Evolutionary conservation across 2,329 filamentous ascomycete genomes (phyloP).

Genomic region (Graphilbum fragrans): DNA sequence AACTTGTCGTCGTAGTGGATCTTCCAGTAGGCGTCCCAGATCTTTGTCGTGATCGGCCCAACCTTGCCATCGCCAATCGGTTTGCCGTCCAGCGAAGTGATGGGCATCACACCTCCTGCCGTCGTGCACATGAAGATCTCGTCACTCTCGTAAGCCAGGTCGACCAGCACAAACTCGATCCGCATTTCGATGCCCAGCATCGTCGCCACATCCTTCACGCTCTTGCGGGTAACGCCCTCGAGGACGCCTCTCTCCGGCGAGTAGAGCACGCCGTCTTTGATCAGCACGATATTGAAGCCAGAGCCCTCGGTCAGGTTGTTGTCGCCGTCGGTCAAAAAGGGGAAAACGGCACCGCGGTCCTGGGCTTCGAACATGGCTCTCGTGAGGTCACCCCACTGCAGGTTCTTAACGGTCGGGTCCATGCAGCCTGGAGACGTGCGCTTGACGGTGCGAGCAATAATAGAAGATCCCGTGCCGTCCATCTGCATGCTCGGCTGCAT

Average conservation of each 20-base stretch:
- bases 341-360: constrained; percentile 32
- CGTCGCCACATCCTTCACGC: constrained; percentile 29
- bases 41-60: constrained; percentile 30
- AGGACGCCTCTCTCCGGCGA: constrained; percentile 35
- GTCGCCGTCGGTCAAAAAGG: constrained; percentile 38
- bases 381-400: constrained; percentile 36
- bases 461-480: constrained; percentile 28
- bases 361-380: constrained; percentile 29
- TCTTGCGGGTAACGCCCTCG: constrained; percentile 34
- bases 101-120: constrained; percentile 40
- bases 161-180: constrained; percentile 27
- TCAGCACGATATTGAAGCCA: constrained; percentile 26
- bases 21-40: constrained; percentile 39
- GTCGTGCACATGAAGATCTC: constrained; percentile 42
- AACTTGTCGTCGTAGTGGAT: constrained; percentile 28
- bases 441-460: constrained; percentile 14
- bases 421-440: constrained; percentile 28
- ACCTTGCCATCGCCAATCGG: constrained; percentile 27
- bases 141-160: constrained; percentile 27
- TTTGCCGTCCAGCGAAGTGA: constrained; percentile 30
- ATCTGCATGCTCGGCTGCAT: constrained; percentile 32
- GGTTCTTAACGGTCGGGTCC: constrained; percentile 39
- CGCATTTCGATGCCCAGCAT: constrained; percentile 20
- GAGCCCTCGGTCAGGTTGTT: constrained; percentile 34
- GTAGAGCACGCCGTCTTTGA: constrained; percentile 31